Conservation (phyloP, 139 green algal species). For the Tetratostichococcus sp. region DNA sequence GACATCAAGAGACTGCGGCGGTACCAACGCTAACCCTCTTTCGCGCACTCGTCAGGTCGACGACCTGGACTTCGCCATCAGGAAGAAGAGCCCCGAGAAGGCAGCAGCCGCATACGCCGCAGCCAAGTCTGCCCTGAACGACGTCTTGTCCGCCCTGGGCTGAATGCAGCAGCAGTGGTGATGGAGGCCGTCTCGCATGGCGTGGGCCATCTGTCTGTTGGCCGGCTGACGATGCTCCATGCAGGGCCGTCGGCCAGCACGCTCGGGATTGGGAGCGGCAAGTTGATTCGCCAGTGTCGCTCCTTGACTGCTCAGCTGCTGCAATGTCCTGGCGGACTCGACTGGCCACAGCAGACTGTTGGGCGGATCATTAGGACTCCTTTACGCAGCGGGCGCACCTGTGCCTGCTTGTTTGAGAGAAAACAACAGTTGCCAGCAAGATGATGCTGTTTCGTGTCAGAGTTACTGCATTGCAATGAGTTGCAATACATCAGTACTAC, state of each 20-base stretch:
- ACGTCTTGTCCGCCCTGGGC: constrained; percentile 38
- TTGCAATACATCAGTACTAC: not conserved
- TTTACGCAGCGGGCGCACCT: no score
- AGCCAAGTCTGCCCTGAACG: constrained; percentile 57
- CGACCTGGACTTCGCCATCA: constrained; percentile 79
- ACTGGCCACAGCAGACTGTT: no score
- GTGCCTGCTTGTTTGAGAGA: not conserved
- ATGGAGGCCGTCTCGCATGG: no score
- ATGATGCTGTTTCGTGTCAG: not conserved
- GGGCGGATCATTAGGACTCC: no score
- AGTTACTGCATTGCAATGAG: not conserved
- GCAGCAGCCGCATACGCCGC: constrained; percentile 46
- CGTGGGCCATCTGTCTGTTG: no score
- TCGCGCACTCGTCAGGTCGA: constrained; percentile 45
- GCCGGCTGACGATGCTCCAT: no score
- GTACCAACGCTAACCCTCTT: not conserved
- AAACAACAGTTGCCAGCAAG: not conserved
- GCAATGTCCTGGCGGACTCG: no score
- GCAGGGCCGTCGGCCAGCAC: no score
- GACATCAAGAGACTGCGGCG: not conserved
- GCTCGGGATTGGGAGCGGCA: no score
- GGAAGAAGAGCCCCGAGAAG: constrained; percentile 72
- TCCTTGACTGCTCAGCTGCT: no score
- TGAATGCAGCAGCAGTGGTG: constrained; percentile 4
- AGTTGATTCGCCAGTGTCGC: no score